Evolutionary conservation across 352 stramenopile genomes (phyloP).

Genomic region (Phytopythium helicoides): DNA sequence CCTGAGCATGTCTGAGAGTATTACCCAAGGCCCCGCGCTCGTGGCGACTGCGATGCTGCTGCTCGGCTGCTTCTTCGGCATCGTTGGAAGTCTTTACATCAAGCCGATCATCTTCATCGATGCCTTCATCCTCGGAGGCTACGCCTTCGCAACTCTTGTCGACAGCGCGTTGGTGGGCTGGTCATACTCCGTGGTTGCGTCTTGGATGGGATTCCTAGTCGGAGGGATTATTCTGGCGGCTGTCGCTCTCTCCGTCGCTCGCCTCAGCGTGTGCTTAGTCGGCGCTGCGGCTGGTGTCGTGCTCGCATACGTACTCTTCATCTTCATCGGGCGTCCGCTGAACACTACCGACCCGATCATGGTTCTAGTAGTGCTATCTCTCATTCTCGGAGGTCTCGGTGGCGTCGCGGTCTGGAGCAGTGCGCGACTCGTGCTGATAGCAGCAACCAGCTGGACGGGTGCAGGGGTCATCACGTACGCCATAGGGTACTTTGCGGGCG

Average conservation of each 20-base stretch:
- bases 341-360: slow-evolving; percentile 2
- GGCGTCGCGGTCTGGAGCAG: slow-evolving; percentile 1
- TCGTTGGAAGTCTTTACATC: background rate
- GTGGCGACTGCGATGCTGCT: slow-evolving; percentile 4
- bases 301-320: slow-evolving; percentile 6
- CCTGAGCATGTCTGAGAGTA: background rate
- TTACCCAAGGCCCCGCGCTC: background rate
- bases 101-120: slow-evolving; percentile 7
- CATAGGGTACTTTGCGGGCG: slow-evolving; percentile 3
- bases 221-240: slow-evolving; percentile 4
- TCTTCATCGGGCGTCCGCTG: slow-evolving; percentile 1
- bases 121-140: slow-evolving; percentile 4
- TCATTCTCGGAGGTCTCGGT: background rate
- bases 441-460: slow-evolving; percentile 4
- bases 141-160: slow-evolving; percentile 5
- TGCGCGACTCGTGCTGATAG: background rate
- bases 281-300: background rate
- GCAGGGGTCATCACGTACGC: slow-evolving; percentile 2
- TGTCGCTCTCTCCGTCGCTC: background rate
- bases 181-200: slow-evolving; percentile 1
- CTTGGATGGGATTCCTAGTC: slow-evolving; percentile 5
- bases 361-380: slow-evolving; percentile 4
- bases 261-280: background rate
- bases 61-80: background rate
- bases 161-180: slow-evolving; percentile 3